Base-by-base conservation (phyloP, 768 basidiomycete genomes). In the Paxillus ammoniavirescens region DNA sequence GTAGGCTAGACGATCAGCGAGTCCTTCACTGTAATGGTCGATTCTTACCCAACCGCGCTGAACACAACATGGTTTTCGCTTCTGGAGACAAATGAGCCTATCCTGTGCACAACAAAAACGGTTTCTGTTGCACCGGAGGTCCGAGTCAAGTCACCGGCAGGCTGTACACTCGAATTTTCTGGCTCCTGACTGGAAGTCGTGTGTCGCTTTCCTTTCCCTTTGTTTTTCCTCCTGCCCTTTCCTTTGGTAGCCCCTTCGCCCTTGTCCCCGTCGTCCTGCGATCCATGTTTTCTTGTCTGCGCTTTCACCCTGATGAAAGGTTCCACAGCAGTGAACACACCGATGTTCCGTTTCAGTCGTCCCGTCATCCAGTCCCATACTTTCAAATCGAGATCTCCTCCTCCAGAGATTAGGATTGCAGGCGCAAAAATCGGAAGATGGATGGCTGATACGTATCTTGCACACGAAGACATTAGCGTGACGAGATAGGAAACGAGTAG, bases 281-380 rank as follows among this genome's bases (percentile, higher is more conserved):
- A 65, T 2, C 58, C 67, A 47, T 59, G 47, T 43, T 37, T 62
- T 55, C 67, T 75, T 52, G 64, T 68, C 7, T 56, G 56, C 9
- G 68, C 70, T 37, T 67, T 76, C 36, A 64, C 64, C 47, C 42
- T 54, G 18, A 85, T 73, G 53, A 77, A 84, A 0, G 78, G 80
- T 51, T 77, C 74, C 14, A 84, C 76, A 0, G 65, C 61, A 7
- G 75, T 68, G 53, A 70, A 67, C 17, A 95, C 73, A 4, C 68
- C 61, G 9, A 96, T 71, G 37, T 83, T 78, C 30, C 74, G 72
- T 35, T 77, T 67, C 36, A 82, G 65, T 35, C 61, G 59, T 0
- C 93, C 94, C 0, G 74, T 73, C 69, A 84, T 79, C 85, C 88
- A 91, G 56, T 91, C 80, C 91, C 91, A 95, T 8, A 92, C 55